Percentiles rank a stretch among this genome's conserved stretches.
Conservation (phyloP, 2,329 filamentous ascomycete species). For the Fusarium sp. region DNA sequence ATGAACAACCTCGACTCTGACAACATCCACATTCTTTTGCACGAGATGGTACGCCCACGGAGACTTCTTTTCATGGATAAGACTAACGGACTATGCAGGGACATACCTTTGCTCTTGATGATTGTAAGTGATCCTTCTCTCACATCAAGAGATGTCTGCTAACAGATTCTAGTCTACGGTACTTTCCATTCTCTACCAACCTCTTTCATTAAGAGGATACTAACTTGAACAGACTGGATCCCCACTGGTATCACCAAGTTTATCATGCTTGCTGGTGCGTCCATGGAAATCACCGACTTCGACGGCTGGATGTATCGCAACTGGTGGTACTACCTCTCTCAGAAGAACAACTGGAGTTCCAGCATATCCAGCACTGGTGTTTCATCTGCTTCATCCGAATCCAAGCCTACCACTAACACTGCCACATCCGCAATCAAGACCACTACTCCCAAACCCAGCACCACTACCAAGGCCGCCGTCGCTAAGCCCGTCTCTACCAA, state of each 20-base stretch:
- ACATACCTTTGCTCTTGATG: slow-evolving; percentile 54
- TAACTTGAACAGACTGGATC: slow-evolving; percentile 50
- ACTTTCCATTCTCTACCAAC: background rate
- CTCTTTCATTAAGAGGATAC: background rate
- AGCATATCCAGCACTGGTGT: background rate
- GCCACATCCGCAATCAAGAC: background rate
- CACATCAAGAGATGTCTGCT: background rate
- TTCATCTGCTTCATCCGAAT: background rate
- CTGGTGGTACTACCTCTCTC: slow-evolving; percentile 52
- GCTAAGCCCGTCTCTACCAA: background rate
- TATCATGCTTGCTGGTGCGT: slow-evolving; percentile 56
- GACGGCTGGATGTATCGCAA: slow-evolving; percentile 59
- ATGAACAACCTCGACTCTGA: slow-evolving; percentile 49
- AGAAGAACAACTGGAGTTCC: slow-evolving; percentile 38
- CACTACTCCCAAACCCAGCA: background rate
- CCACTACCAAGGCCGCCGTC: background rate
- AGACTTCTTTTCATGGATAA: no score
- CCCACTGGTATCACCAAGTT: slow-evolving; percentile 53
- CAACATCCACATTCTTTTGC: slow-evolving; percentile 55
- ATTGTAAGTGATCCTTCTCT: slow-evolving; percentile 39
- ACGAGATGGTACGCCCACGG: slow-evolving; percentile 48
- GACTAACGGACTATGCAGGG: slow-evolving; percentile 20
- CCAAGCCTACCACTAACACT: background rate
- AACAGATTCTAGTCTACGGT: slow-evolving; percentile 25
- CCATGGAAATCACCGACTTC: slow-evolving; percentile 55